Evolutionary conservation across 2,329 filamentous ascomycete genomes (phyloP).

Genomic region (Paraphoma chrysanthemicola): DNA sequence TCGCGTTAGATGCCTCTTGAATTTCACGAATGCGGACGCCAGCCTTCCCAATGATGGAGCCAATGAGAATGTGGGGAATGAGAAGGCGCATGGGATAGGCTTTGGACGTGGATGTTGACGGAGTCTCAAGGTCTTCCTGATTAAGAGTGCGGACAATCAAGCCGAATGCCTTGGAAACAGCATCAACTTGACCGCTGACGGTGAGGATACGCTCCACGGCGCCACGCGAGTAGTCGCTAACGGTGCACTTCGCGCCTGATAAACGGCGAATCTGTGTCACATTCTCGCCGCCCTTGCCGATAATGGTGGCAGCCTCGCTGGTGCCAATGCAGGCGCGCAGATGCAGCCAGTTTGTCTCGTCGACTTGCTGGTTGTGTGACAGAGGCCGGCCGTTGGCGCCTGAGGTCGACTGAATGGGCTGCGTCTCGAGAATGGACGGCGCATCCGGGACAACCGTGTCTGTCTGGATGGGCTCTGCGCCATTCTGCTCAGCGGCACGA

Average conservation of each 20-base stretch:
- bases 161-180: slow-evolving; percentile 97
- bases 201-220: slow-evolving; percentile 97
- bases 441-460: slow-evolving; percentile 75
- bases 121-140: slow-evolving; percentile 87
- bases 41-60: slow-evolving; percentile 97
- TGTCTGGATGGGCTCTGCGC: slow-evolving; percentile 67
- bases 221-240: slow-evolving; percentile 96
- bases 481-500: slow-evolving; percentile 50
- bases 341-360: slow-evolving; percentile 96
- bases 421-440: slow-evolving; percentile 56
- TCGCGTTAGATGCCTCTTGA: slow-evolving; percentile 94
- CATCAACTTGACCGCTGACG: slow-evolving; percentile 94
- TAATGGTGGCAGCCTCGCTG: slow-evolving; percentile 95
- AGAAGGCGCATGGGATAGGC: slow-evolving; percentile 95
- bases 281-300: slow-evolving; percentile 98
- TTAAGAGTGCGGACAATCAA: slow-evolving; percentile 98
- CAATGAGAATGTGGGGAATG: slow-evolving; percentile 95
- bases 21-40: slow-evolving; percentile 97
- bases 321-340: slow-evolving; percentile 97
- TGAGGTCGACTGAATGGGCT: slow-evolving; percentile 65
- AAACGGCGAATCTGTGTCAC: slow-evolving; percentile 95
- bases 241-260: slow-evolving; percentile 97
- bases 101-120: slow-evolving; percentile 93
- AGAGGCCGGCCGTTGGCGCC: slow-evolving; percentile 58
- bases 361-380: slow-evolving; percentile 65